Evolutionary conservation across 805 yeast genomes (phyloP).

Genomic region (Candida palmyrensis): DNA sequence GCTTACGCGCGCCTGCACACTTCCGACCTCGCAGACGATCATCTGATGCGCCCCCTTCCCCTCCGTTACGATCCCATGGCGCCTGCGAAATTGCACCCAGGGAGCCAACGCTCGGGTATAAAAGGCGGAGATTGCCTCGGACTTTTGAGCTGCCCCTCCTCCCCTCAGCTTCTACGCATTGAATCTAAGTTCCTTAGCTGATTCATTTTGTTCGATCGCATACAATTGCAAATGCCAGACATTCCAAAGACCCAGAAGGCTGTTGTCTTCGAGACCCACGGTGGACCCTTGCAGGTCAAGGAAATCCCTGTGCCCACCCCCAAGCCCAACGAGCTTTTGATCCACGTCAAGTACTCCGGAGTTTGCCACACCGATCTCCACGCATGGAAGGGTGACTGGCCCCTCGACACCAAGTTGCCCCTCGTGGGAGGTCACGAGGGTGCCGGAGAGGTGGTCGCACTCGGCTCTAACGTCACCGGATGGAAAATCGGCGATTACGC

Average conservation of each 20-base stretch:
- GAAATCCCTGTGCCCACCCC: constrained; percentile 81
- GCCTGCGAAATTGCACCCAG: no score
- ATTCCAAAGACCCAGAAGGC: constrained; percentile 35
- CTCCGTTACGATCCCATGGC: no score
- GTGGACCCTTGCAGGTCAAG: constrained; percentile 39
- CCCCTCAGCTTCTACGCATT: no score
- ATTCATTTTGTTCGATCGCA: no score
- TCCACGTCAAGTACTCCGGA: constrained; percentile 83
- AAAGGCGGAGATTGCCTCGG: no score
- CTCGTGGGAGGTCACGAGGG: constrained; percentile 89
- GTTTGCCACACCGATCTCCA: constrained; percentile 93
- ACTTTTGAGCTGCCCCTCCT: no score
- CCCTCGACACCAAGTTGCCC: constrained; percentile 67
- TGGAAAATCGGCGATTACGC: constrained; percentile 78
- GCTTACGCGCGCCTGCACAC: no score
- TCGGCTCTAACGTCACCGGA: constrained; percentile 63
- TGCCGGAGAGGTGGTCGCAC: constrained; percentile 79
- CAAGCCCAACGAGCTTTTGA: constrained; percentile 68
- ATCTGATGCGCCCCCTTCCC: no score
- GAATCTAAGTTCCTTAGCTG: no score
- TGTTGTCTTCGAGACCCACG: constrained; percentile 31
- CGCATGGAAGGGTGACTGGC: constrained; percentile 96
- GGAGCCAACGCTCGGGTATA: no score
- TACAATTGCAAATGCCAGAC: no score
- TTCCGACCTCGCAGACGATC: no score